Evolutionary conservation across 768 basidiomycete genomes (phyloP).

Genomic region (Trametes coccinea): DNA sequence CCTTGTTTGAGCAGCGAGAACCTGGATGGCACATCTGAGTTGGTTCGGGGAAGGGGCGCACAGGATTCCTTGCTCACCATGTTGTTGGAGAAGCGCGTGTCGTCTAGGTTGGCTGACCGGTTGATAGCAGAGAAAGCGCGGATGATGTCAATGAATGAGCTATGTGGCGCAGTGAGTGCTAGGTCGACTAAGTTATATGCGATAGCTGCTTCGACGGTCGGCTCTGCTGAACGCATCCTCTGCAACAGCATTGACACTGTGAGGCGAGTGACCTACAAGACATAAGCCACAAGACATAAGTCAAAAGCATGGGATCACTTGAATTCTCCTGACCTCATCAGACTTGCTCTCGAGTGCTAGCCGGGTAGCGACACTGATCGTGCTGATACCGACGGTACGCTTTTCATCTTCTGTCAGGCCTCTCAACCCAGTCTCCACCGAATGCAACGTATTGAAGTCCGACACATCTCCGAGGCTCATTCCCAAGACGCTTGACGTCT

Average conservation of each 20-base stretch:
- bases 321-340: slow-evolving; percentile 61
- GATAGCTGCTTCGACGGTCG: slow-evolving; percentile 87
- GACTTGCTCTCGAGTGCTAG: slow-evolving; percentile 84
- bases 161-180: slow-evolving; percentile 74
- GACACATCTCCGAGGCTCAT: slow-evolving; percentile 29
- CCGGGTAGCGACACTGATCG: slow-evolving; percentile 86
- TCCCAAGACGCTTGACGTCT: slow-evolving; percentile 47
- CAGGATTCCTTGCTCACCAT: slow-evolving; percentile 51
- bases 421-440: slow-evolving; percentile 62
- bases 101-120: slow-evolving; percentile 83
- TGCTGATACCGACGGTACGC: slow-evolving; percentile 81
- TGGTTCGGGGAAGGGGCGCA: background rate
- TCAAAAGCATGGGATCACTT: background rate
- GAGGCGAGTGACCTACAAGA: slow-evolving; percentile 69
- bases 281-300: background rate
- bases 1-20: slow-evolving; percentile 88
- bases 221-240: slow-evolving; percentile 80
- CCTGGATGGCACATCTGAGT: slow-evolving; percentile 42
- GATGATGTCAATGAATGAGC: slow-evolving; percentile 81
- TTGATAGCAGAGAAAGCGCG: slow-evolving; percentile 83
- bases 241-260: slow-evolving; percentile 94
- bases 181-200: slow-evolving; percentile 90
- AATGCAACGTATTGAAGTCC: slow-evolving; percentile 54
- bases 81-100: slow-evolving; percentile 85
- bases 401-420: slow-evolving; percentile 83